Conservation (phyloP, 2,329 filamentous ascomycete species). For the Stachybotrys elegans region DNA sequence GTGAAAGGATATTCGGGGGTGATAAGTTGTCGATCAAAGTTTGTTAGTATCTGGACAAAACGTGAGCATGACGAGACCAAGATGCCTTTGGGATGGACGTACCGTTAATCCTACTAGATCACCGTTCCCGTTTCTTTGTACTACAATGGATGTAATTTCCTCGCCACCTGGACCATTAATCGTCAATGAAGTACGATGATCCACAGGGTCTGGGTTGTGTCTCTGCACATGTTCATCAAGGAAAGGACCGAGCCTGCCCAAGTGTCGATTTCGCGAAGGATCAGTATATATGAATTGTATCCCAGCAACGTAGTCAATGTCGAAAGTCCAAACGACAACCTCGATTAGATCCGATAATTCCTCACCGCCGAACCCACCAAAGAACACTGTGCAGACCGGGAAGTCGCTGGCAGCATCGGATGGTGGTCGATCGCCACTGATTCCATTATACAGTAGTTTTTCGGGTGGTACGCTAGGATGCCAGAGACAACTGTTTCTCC, state of each 20-base stretch:
- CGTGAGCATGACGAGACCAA: not conserved
- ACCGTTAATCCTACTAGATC: slow-evolving; percentile 10
- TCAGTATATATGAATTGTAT: slow-evolving; percentile 9
- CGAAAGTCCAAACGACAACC: slow-evolving; percentile 8
- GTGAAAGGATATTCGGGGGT: slow-evolving; percentile 3
- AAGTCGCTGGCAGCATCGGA: not conserved
- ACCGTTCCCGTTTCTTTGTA: not conserved
- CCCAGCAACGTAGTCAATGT: slow-evolving; percentile 3
- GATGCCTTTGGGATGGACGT: not conserved
- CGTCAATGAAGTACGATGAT: not conserved
- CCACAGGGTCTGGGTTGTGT: not conserved
- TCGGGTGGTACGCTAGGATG: slow-evolving; percentile 5
- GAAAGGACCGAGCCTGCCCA: slow-evolving; percentile 3
- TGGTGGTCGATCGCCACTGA: slow-evolving; percentile 1
- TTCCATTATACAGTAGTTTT: slow-evolving; percentile 5
- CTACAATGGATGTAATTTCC: slow-evolving; percentile 5
- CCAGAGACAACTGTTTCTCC: slow-evolving; percentile 10
- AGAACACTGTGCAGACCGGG: slow-evolving; percentile 6
- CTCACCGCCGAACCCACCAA: slow-evolving; percentile 6
- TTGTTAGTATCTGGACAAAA: slow-evolving; percentile 6
- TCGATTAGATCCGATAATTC: slow-evolving; percentile 2
- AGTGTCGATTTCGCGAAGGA: slow-evolving; percentile 3
- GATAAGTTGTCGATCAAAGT: slow-evolving; percentile 2
- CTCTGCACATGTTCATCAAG: not conserved
- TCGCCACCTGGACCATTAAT: slow-evolving; percentile 10